Percentiles rank a stretch among this genome's conserved stretches.
Conservation (phyloP, 1,284 basidiomycete genomes). For the Baeospora myosura region DNA sequence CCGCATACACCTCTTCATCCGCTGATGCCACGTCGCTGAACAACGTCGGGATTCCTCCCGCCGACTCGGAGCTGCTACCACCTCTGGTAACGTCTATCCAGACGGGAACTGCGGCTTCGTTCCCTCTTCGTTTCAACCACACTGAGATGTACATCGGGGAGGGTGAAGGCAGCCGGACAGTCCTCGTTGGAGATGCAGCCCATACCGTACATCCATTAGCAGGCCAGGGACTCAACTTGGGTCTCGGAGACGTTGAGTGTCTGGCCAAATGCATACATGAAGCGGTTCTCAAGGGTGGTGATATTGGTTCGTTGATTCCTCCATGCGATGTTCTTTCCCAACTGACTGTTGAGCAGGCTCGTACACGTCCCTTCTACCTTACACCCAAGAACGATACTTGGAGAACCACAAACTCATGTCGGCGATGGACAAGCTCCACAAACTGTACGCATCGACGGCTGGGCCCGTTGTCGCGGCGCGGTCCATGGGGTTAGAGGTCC, state of each 20-base stretch:
- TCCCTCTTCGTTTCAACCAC: constrained; percentile 86
- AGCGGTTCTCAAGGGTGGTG: constrained; percentile 58
- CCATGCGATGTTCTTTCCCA: constrained; percentile 1
- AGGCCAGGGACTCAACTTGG: constrained; percentile 93
- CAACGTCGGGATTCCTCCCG: constrained; percentile 49
- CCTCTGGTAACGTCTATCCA: constrained; percentile 73
- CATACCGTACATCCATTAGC: constrained; percentile 96
- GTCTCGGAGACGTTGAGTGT: constrained; percentile 77
- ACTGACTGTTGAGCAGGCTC: constrained; percentile 47
- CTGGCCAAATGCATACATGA: constrained; percentile 58
- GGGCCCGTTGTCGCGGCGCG: constrained; percentile 78
- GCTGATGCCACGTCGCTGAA: constrained; percentile 1
- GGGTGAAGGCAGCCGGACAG: constrained; percentile 61
- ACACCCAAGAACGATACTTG: constrained; percentile 76
- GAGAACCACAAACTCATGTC: constrained; percentile 82
- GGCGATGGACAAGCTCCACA: constrained; percentile 83
- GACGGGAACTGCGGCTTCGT: constrained; percentile 75
- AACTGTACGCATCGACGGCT: constrained; percentile 65
- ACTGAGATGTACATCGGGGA: constrained; percentile 83
- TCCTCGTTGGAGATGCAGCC: constrained; percentile 92
- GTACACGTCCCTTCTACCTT: constrained; percentile 67
- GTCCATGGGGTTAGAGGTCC: constrained; percentile 79
- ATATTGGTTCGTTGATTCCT: constrained; percentile 56
- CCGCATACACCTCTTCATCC: constrained; percentile 35
- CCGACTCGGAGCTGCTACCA: constrained; percentile 61